These are phyloP conservation scores for Colletotrichum sp. DNA, from an alignment of 2,329 filamentous ascomycete genomes.

Conservation along the genomic window DNA sequence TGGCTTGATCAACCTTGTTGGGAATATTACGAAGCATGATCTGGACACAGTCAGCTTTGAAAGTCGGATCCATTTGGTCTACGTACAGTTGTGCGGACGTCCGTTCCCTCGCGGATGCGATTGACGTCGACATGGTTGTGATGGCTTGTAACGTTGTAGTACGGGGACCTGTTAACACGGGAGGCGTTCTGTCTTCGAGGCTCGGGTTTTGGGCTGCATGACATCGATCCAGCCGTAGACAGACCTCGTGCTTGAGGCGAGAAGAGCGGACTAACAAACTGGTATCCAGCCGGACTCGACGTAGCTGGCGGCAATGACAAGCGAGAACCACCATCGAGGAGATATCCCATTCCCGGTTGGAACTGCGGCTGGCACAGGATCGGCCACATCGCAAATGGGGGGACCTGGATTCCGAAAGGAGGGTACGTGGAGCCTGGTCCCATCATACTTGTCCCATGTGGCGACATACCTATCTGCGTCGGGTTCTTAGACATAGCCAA, in stretches of 20 bases:
- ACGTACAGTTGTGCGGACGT: conserved; percentile 77
- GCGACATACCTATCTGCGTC: neutral
- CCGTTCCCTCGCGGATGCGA: conserved; percentile 67
- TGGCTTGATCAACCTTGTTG: conserved; percentile 81
- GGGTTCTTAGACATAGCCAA: neutral
- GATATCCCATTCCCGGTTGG: conserved; percentile 29
- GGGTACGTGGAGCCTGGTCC: neutral
- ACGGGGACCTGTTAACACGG: conserved; percentile 49
- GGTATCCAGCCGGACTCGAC: neutral
- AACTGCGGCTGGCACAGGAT: conserved; percentile 36
- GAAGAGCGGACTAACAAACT: conserved; percentile 25
- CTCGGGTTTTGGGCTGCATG: conserved; percentile 38
- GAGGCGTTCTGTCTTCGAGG: conserved; percentile 54
- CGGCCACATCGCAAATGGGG: conserved; percentile 35
- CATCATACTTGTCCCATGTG: neutral
- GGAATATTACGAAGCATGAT: conserved; percentile 97
- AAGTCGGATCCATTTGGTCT: neutral
- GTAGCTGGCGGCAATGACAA: neutral
- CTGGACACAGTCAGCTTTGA: conserved; percentile 43
- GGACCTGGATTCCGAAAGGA: conserved; percentile 23
- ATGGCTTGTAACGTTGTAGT: conserved; percentile 52
- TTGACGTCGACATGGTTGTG: conserved; percentile 68
- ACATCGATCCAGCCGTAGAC: neutral
- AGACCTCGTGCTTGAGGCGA: conserved; percentile 11
- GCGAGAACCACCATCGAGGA: conserved; percentile 26